Conservation (phyloP, 495 filamentous ascomycete species). For the Collariella sp. region DNA sequence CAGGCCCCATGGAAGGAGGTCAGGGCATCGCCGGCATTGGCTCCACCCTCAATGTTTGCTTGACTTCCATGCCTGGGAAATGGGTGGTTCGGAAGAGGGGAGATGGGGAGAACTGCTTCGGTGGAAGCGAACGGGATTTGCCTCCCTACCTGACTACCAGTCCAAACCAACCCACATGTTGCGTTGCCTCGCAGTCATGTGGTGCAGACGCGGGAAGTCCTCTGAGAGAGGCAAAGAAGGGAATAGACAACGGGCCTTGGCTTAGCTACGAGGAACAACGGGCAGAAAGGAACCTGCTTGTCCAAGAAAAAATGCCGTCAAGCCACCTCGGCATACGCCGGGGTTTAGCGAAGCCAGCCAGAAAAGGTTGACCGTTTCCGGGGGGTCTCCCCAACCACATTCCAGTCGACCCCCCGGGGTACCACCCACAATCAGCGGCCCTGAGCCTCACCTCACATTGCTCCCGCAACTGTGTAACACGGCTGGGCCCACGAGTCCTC, state of each 20-base stretch:
- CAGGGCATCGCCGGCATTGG: not conserved
- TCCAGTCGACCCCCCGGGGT: slow-evolving; percentile 12
- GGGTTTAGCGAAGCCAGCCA: not conserved
- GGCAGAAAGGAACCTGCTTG: not conserved
- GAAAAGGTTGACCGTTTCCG: slow-evolving; percentile 18
- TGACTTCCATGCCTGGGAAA: too few species aligned
- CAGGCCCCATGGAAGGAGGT: slow-evolving; percentile 1
- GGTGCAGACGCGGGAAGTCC: not conserved
- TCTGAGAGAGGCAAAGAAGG: not conserved
- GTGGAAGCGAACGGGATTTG: too few species aligned
- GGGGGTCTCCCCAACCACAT: slow-evolving; percentile 19
- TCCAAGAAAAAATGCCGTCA: slow-evolving; percentile 3
- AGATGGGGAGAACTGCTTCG: not conserved
- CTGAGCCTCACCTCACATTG: not conserved
- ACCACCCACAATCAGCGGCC: slow-evolving; percentile 7
- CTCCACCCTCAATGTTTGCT: not conserved
- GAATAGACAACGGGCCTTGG: too few species aligned
- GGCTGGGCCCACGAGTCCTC: slow-evolving; percentile 4
- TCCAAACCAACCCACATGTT: too few species aligned
- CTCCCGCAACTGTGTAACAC: slow-evolving; percentile 8
- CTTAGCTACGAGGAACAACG: not conserved
- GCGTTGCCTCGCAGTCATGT: too few species aligned
- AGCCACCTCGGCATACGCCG: slow-evolving; percentile 7
- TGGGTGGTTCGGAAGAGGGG: too few species aligned
- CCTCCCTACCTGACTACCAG: too few species aligned